A percentile compares a stretch with the other conserved stretches of the same genome.
Evolutionary conservation across 257 asterid species (phyloP).

Genomic region (Salvia rosmarinus): DNA sequence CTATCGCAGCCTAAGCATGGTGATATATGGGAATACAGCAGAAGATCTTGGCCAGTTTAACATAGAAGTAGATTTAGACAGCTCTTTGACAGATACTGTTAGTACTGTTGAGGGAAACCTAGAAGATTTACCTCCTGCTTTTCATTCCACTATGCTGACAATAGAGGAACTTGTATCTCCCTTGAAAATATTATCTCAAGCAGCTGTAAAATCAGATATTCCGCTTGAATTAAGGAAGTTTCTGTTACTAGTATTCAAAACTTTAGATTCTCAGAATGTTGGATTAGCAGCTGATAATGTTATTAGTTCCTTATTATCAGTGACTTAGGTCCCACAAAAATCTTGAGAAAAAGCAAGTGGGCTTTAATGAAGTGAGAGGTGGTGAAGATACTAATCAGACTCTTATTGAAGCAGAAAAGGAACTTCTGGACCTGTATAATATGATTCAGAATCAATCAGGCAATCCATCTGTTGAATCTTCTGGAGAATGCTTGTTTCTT

Average conservation of each 20-base stretch:
- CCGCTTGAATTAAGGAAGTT: slow-evolving; percentile 62
- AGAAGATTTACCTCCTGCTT: slow-evolving; percentile 92
- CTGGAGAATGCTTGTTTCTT: slow-evolving; percentile 50
- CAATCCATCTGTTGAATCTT: slow-evolving; percentile 46
- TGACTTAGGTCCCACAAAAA: slow-evolving; percentile 46
- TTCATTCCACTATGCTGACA: slow-evolving; percentile 60
- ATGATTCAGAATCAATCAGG: slow-evolving; percentile 49
- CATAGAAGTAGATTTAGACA: slow-evolving; percentile 88
- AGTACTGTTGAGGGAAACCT: slow-evolving; percentile 81
- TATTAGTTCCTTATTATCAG: slow-evolving; percentile 59
- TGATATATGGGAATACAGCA: slow-evolving; percentile 88
- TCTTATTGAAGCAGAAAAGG: slow-evolving; percentile 60
- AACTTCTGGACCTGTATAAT: slow-evolving; percentile 57
- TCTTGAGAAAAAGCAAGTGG: slow-evolving; percentile 42
- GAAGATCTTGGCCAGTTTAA: slow-evolving; percentile 96
- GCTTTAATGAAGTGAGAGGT: slow-evolving; percentile 21
- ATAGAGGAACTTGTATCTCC: slow-evolving; percentile 72
- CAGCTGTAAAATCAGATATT: slow-evolving; percentile 53
- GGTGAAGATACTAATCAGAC: slow-evolving; percentile 43
- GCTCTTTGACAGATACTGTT: slow-evolving; percentile 76
- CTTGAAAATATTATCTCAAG: slow-evolving; percentile 57
- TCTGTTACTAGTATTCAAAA: slow-evolving; percentile 53
- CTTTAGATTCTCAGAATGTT: slow-evolving; percentile 57
- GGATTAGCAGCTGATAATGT: slow-evolving; percentile 56
- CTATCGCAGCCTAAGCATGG: slow-evolving; percentile 97